Percentiles rank a stretch among this genome's conserved stretches.
Evolutionary conservation across 1,139 yeast genomes (phyloP).

Genomic region (Suhomyces taliae): DNA sequence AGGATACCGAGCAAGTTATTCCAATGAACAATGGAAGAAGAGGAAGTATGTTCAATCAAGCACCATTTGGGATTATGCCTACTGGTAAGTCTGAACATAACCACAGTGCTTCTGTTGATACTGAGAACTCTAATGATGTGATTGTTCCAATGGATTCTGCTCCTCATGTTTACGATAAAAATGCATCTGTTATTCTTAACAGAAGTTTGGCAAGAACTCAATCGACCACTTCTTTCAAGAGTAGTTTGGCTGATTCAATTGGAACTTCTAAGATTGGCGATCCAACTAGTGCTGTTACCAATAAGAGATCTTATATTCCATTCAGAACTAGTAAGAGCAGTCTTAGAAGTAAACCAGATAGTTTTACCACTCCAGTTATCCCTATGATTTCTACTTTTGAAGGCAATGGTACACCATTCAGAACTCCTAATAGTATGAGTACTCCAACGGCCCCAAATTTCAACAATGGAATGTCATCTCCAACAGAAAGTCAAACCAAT

Average conservation of each 20-base stretch:
- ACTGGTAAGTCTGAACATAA: slow-evolving; percentile 26
- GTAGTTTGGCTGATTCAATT: slow-evolving; percentile 66
- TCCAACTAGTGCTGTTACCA: slow-evolving; percentile 15
- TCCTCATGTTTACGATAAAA: slow-evolving; percentile 77
- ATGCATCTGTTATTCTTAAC: slow-evolving; percentile 72
- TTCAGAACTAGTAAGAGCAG: slow-evolving; percentile 36
- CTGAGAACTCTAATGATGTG: slow-evolving; percentile 37
- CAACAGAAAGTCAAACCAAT: slow-evolving; percentile 11
- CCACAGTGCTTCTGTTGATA: slow-evolving; percentile 54
- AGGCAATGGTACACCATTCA: slow-evolving; percentile 11
- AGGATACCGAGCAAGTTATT: slow-evolving; percentile 46
- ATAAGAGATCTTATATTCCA: slow-evolving; percentile 46
- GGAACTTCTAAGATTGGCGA: slow-evolving; percentile 26
- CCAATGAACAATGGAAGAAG: slow-evolving; percentile 9
- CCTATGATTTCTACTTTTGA: slow-evolving; percentile 12
- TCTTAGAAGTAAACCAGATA: slow-evolving; percentile 17
- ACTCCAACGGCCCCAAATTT: slow-evolving; percentile 7
- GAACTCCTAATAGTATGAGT: slow-evolving; percentile 8
- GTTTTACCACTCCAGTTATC: slow-evolving; percentile 22
- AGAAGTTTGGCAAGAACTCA: slow-evolving; percentile 74
- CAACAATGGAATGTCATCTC: slow-evolving; percentile 3
- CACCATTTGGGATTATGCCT: neutral
- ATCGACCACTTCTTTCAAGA: slow-evolving; percentile 74
- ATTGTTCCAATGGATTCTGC: slow-evolving; percentile 63
- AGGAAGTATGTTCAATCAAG: slow-evolving; percentile 8